Conservation (phyloP, 257 asterid genomes). For the Coffea canephora region DNA sequence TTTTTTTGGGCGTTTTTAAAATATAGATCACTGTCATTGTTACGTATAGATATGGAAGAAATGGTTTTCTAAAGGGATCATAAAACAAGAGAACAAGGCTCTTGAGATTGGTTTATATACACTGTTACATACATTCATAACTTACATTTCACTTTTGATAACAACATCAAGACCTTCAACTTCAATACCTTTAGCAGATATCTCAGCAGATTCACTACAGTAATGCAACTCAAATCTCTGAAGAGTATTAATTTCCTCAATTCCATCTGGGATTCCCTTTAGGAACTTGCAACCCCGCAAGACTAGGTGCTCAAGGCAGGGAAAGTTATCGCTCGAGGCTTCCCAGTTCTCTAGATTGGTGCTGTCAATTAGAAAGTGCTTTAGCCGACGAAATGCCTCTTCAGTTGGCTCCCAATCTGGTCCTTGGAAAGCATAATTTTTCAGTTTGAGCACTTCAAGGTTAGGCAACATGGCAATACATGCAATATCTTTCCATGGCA, state of each 20-base stretch:
- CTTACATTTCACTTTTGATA: background rate
- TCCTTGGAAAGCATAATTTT: slow-evolving; percentile 18
- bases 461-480: slow-evolving; percentile 8
- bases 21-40: too few relatives aligned
- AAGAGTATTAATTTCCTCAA: background rate
- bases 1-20: too few relatives aligned
- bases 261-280: slow-evolving; percentile 5
- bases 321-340: slow-evolving; percentile 3
- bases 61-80: too few relatives aligned
- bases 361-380: slow-evolving; percentile 8
- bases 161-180: slow-evolving; percentile 14
- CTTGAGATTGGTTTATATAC: too few relatives aligned
- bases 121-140: background rate
- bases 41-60: too few relatives aligned
- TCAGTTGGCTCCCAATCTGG: background rate
- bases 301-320: slow-evolving; percentile 3
- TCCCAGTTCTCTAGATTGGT: slow-evolving; percentile 10
- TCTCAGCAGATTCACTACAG: slow-evolving; percentile 11
- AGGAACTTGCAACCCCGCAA: slow-evolving; percentile 2
- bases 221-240: slow-evolving; percentile 7
- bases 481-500: slow-evolving; percentile 10
- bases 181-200: slow-evolving; percentile 8
- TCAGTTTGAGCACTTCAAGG: slow-evolving; percentile 17
- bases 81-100: too few relatives aligned
- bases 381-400: slow-evolving; percentile 1